Conservation (phyloP, 2,329 filamentous ascomycete species). For the Arthrobotrys sphaeroides region DNA sequence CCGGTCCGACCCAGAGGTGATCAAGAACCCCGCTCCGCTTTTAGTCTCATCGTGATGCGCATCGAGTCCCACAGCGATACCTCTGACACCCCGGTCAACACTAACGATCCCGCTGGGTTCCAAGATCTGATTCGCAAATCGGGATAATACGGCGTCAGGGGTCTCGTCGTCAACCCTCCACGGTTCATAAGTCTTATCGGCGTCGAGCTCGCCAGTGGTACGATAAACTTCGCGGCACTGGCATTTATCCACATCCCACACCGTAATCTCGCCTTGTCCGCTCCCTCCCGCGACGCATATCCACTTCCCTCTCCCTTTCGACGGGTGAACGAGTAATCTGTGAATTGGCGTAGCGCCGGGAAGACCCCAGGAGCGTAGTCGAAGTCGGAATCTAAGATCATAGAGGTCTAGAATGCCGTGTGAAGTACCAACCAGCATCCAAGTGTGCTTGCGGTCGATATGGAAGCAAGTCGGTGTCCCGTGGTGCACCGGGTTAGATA, state of each 20-base stretch:
- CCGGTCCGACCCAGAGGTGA: constrained; percentile 88
- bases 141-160: constrained; percentile 83
- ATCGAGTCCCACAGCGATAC: constrained; percentile 77
- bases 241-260: constrained; percentile 94
- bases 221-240: constrained; percentile 90
- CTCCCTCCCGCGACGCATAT: constrained; percentile 90
- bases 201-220: constrained; percentile 66
- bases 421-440: constrained; percentile 89
- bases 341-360: constrained; percentile 82
- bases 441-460: constrained; percentile 83
- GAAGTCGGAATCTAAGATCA: constrained; percentile 93
- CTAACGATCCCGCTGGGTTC: constrained; percentile 68
- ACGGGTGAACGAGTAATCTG: constrained; percentile 79
- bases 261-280: constrained; percentile 85
- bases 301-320: constrained; percentile 80
- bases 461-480: constrained; percentile 92
- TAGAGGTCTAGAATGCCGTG: constrained; percentile 93
- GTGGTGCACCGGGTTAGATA: constrained; percentile 90
- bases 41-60: constrained; percentile 75
- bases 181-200: constrained; percentile 75
- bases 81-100: constrained; percentile 74
- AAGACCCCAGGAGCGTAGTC: constrained; percentile 87
- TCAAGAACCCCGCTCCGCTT: constrained; percentile 71
- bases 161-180: constrained; percentile 91
- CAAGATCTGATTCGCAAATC: constrained; percentile 72